These are phyloP conservation scores for Suillus decipiens DNA, from an alignment of 768 basidiomycete species.

Conservation along the genomic window DNA sequence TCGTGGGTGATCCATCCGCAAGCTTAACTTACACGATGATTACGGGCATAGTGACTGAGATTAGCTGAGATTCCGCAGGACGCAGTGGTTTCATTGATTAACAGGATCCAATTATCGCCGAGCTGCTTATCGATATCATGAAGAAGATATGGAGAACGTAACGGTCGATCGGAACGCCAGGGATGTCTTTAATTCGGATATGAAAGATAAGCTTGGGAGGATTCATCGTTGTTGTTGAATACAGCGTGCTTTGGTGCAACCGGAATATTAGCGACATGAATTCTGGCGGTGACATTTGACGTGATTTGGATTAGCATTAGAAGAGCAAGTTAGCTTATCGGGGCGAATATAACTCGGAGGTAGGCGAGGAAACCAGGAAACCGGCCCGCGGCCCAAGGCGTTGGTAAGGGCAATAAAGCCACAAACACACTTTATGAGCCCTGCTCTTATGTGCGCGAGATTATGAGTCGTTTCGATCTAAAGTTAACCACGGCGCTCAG, in stretches of 20 bases:
- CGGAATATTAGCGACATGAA: neutral
- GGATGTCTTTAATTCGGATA: conserved; percentile 1
- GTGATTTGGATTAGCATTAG: neutral
- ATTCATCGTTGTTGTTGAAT: neutral
- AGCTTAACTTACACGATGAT: neutral
- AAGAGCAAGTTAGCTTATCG: conserved; percentile 2
- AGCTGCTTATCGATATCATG: conserved; percentile 4
- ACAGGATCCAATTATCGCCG: neutral
- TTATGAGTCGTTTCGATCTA: neutral
- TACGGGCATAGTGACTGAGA: neutral
- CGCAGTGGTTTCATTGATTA: neutral
- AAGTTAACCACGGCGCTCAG: neutral
- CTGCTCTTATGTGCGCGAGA: neutral
- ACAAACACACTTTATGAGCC: neutral
- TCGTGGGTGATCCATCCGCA: neutral
- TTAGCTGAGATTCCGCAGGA: neutral
- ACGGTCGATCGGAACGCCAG: neutral
- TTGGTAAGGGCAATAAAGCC: neutral
- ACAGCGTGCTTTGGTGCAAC: neutral
- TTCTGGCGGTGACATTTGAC: neutral
- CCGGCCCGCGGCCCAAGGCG: conserved; percentile 1
- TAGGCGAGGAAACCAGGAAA: neutral
- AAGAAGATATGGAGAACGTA: neutral
- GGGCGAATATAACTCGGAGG: neutral
- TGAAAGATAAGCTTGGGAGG: conserved; percentile 1